A percentile compares a stretch with the other conserved stretches of the same genome.
These are phyloP conservation scores for Cladosporium phlei DNA, from an alignment of 2,329 filamentous ascomycete species.

Conservation along the genomic window DNA sequence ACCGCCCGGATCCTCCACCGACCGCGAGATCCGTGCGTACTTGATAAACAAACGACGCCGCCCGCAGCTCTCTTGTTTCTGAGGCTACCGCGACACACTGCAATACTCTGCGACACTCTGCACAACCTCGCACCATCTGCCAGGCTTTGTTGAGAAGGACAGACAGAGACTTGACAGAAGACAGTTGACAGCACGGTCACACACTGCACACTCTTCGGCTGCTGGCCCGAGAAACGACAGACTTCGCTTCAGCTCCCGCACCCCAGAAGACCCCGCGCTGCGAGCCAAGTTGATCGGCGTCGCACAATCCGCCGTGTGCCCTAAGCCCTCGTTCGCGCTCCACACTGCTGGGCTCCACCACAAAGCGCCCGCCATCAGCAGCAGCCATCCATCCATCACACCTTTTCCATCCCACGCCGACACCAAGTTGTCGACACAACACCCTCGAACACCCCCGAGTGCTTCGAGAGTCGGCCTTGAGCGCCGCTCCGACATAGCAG, in stretches of 20 bases:
- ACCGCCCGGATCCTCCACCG: slow-evolving; percentile 4
- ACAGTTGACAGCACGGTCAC: slow-evolving; percentile 12
- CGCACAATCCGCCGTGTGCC: slow-evolving; percentile 14
- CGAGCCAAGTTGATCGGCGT: slow-evolving; percentile 12
- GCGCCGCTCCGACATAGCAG: neutral
- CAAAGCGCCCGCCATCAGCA: slow-evolving; percentile 4
- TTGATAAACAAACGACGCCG: neutral
- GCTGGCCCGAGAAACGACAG: neutral
- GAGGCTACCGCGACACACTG: neutral
- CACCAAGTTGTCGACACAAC: neutral
- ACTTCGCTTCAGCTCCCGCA: neutral
- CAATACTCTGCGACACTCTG: neutral
- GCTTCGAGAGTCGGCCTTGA: slow-evolving; percentile 5
- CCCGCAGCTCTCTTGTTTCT: neutral
- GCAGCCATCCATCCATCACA: neutral
- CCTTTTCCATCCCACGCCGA: neutral
- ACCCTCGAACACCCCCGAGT: slow-evolving; percentile 1
- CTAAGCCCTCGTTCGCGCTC: too few relatives aligned
- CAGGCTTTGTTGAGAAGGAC: slow-evolving; percentile 10
- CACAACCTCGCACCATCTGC: slow-evolving; percentile 1
- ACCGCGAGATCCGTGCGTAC: neutral
- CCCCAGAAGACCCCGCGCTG: slow-evolving; percentile 11
- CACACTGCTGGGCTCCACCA: too few relatives aligned
- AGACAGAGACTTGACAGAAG: too few relatives aligned
- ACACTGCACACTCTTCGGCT: slow-evolving; percentile 3